Evolutionary conservation across 441 rosid genomes (phyloP), one percentile per base, ranked within the genome.

Genomic region (Gossypium schwendimanii): DNA sequence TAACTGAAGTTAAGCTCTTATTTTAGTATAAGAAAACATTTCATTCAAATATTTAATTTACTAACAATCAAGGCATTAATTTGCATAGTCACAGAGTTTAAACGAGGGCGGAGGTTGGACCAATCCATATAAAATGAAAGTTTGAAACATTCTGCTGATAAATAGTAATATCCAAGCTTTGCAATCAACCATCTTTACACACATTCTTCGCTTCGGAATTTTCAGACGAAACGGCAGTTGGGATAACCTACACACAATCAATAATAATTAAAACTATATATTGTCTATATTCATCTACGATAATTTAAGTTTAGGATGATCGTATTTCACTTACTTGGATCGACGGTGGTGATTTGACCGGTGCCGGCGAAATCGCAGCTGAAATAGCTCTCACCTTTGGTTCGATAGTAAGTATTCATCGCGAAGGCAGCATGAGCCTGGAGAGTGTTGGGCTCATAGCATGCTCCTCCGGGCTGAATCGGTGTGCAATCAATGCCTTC

Each of bases 401-500:
- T 31, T 21, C 47, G 75, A 64, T 78, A 83, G 67, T 75, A 83
- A 23, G 82, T 64, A 60, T 76, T 80, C 86, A 83, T 83, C 28
- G 70, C 71, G 18, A 53, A 83, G 0, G 82, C 69, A 2, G 82
- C 82, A 47, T 78, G 86, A 24, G 80, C 41, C 67, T 18, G 11
- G 33, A 83, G 4, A 9, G 58, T 80, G 55, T 80, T 74, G 31
- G 84, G 81, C 2, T 76, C 72, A 49, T 60, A 76, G 74, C 86
- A 83, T 2, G 73, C 21, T 0, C 86, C 84, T 1, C 79, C 82
- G 0, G 79, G 53, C 65, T 83, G 84, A 24, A 83, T 76, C n/a
- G 82, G 81, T 39, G 20, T 44, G 41, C 86, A 83, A 24, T 83
- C 76, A 23, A 83, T 20, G 1, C 83, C 86, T 18, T 81, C 86